Evolutionary conservation across 2,329 filamentous ascomycete species (phyloP).

Genomic region (Rhexocercosporidium sp.): DNA sequence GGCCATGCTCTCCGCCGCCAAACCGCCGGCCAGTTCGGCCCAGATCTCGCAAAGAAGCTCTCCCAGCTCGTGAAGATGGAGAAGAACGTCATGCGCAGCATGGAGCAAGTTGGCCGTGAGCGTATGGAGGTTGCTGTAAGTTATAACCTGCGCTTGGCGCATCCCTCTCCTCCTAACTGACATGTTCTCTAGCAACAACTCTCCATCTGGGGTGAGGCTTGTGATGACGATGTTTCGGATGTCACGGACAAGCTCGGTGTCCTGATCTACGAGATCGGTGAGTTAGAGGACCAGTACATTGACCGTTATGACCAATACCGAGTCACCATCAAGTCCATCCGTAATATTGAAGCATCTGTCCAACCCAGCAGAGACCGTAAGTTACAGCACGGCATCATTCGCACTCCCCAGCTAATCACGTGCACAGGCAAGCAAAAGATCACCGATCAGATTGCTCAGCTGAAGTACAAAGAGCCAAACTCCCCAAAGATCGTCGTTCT

Average conservation of each 20-base stretch:
- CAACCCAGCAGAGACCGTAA: constrained; percentile 96
- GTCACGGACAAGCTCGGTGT: constrained; percentile 99
- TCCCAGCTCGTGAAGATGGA: constrained; percentile 99
- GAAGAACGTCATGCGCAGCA: constrained; percentile 99
- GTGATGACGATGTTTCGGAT: constrained; percentile 97
- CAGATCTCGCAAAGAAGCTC: constrained; percentile 94
- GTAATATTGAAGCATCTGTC: constrained; percentile 98
- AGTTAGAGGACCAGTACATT: constrained; percentile 95
- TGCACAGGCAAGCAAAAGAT: constrained; percentile 93
- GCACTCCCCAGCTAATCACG: constrained; percentile 31
- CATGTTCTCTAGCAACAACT: constrained; percentile 80
- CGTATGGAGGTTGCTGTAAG: constrained; percentile 97
- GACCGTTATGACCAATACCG: constrained; percentile 99
- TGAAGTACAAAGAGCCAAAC: constrained; percentile 99
- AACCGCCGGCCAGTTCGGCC: constrained; percentile 76
- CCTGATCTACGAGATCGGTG: constrained; percentile 89
- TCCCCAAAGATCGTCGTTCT: constrained; percentile 97
- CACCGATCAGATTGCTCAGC: constrained; percentile 95
- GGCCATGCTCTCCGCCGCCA: constrained; percentile 77
- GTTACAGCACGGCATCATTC: constrained; percentile 42
- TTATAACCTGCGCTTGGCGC: constrained; percentile 33
- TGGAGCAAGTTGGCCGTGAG: constrained; percentile 93
- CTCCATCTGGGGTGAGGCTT: constrained; percentile 93
- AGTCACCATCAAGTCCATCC: constrained; percentile 98
- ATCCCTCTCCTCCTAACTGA: constrained; percentile 25